Base-by-base conservation (phyloP, 768 basidiomycete genomes). In the Harrya chromipes region DNA sequence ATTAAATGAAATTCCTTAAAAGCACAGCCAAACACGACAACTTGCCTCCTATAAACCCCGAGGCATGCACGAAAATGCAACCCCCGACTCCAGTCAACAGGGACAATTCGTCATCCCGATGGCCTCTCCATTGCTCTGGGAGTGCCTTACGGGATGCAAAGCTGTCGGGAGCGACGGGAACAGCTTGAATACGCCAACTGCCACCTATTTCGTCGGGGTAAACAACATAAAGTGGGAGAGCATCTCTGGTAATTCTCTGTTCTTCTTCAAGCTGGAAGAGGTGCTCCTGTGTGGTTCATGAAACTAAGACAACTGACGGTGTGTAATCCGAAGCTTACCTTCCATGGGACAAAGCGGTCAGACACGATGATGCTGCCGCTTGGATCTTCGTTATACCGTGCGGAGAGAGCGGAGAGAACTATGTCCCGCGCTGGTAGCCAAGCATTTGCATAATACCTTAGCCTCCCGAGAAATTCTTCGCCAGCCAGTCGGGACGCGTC, bases 41-140 rank as follows among this genome's bases (percentile, higher is more conserved):
- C 80, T 53, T 54, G 84, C 94, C 94, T 60, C 97, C 97, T 62
- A 94, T 98, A 68, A 99, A 99, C 8, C 97, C 97, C 50, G 87
- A 88, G 1, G 94, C 92, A 70, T 99, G 97, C 21, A 94, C 84
- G 62, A 99, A 99, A 46, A 97, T 82, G 44, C 94, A 79, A 1
- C 85, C 92, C 0, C 82, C 79, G 52, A 97, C 82, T 3, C 91
- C 90, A 14, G 82, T 82, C 7, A 80, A 70, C 55, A 79, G 71
- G 40, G 85, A 87, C 35, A 99, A 73, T 39, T 79, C 78, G 10
- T 90, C 87, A 66, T 98, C 95, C 40, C 97, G 77, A 34, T 93
- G 70, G 6, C 97, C 97, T 53, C 94, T 79, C 97, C 97, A 99
- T 54, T 77, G 74, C 62, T 97, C 93, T 2, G 97, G 97, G 35